Evolutionary conservation across 2,329 filamentous ascomycete genomes (phyloP), one percentile per base, ranked within the genome.

Genomic region (Pseudocercospora crystallina): DNA sequence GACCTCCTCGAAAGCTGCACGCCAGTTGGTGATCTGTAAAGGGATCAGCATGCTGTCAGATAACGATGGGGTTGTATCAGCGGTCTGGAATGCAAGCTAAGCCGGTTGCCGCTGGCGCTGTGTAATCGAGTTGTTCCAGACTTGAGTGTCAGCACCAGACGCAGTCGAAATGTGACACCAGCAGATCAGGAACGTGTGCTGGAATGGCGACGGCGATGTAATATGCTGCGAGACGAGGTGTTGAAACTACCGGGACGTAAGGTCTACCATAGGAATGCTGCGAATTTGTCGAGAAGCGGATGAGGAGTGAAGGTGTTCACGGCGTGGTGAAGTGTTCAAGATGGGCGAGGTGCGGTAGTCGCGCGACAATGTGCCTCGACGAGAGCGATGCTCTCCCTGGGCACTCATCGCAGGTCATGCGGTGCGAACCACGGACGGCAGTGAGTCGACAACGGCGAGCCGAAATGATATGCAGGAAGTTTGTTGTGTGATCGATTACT

Each of bases 401-500:
- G 36, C 33, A 40, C 49, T 46, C 38, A 42, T 26, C 45, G 20
- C 41, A 43, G 38, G 36, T 39, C 40, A 26, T 41, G 36, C 35
- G 40, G 44, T 44, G 29, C 41, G 39, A 26, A 47, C 33, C 30
- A 34, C 39, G 34, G 45, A 40, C 15, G 40, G 54, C 41, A 53
- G 32, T 40, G 37, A 43, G 57, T 60, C 57, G 57, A 53, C 31
- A 36, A 50, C 41, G 53, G 56, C 56, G 53, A 52, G 53, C 51
- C 56, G 53, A 52, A 48, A 51, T 51, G 44, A 53, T 47, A 57
- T 44, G 38, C 45, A 58, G 56, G 45, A 57, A 62, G 58, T 54
- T 36, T 53, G 59, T 54, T 60, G 61, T 62, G 56, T 62, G 56
- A 59, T 62, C 61, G 58, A 57, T 57, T 60, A 51, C 40, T 59